Percentiles rank a stretch among this genome's conserved stretches.
phyloP scores from a whole-genome alignment of 1,284 basidiomycete species.

The Cryptococcus depauperatus region DNA sequence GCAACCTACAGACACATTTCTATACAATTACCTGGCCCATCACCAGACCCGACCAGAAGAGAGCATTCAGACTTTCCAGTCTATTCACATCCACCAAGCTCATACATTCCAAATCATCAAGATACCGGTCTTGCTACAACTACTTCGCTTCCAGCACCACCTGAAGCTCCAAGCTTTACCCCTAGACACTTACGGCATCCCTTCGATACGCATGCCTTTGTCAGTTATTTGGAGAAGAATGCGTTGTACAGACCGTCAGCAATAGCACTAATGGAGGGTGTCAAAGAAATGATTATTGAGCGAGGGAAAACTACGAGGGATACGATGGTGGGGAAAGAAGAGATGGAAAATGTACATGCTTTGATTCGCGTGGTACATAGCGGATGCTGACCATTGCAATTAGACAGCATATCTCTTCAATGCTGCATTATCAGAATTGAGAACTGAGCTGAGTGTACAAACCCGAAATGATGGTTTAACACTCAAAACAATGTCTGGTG shows the following conservation, averaged over 20 bases:
- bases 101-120: background rate
- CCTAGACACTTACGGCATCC: constrained; percentile 33
- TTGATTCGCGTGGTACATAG: background rate
- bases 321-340: constrained; percentile 70
- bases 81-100: background rate
- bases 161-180: constrained; percentile 11
- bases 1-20: constrained; percentile 4
- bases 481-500: constrained; percentile 63
- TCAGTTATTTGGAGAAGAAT: constrained; percentile 36
- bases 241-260: constrained; percentile 48
- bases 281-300: constrained; percentile 67
- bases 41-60: background rate
- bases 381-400: background rate
- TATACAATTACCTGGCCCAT: constrained; percentile 9
- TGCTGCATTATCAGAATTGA: constrained; percentile 83
- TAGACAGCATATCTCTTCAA: constrained; percentile 94
- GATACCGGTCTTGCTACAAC: constrained; percentile 3
- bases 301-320: constrained; percentile 65
- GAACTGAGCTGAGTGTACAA: constrained; percentile 75
- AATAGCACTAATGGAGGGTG: constrained; percentile 75
- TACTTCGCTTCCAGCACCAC: constrained; percentile 17
- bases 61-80: background rate
- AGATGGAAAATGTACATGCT: constrained; percentile 70
- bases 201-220: constrained; percentile 45
- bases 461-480: constrained; percentile 78